Evolutionary conservation across 805 yeast genomes (phyloP), one percentile per base, ranked within the genome.

Genomic region (Metschnikowia hibisci): DNA sequence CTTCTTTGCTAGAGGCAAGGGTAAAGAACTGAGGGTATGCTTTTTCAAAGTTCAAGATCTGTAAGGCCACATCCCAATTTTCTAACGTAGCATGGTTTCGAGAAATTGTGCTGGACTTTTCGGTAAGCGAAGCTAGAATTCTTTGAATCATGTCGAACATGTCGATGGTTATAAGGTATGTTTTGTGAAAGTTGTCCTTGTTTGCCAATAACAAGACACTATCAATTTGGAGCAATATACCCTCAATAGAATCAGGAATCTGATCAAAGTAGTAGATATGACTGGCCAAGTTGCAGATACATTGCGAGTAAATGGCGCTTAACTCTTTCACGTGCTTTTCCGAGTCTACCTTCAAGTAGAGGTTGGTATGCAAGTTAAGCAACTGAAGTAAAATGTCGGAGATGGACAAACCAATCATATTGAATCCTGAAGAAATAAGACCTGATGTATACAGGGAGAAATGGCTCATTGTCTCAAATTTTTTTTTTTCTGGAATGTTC

Each of bases 201-300:
- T 37, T 42, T 11, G 47, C 28, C 4, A 48, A 39, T 13, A 37
- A 42, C 47, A 66, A 40, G 34, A 56, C 52, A 43, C 66, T 51
- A 55, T 72, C 70, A 42, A 66, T 63, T 44, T 70, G 76, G 14
- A 73, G 52, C 32, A 82, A 63, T 12, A 89, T 67, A 45, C 85
- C 95, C 23, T 79, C 76, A 14, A 89, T 68, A 69, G 91, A 82
- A 59, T 90, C 97, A 12, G 82, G 75, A 4, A 84, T 78, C 61
- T 93, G 99, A 52, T 88, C 95, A 46, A 82, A 82, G 60, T 91
- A 91, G 55, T 89, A 89, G 10, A 82, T 76, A 59, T 89, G 96
- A 2, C 79, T 75, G 1, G 89, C 81, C 41, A 91, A 70, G 45
- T 84, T 81, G 45, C 82, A 78, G 42, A 90, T 77, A 20, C 89